Base-by-base conservation (phyloP, 2,329 filamentous ascomycete species). In the Phialophora chinensis region DNA sequence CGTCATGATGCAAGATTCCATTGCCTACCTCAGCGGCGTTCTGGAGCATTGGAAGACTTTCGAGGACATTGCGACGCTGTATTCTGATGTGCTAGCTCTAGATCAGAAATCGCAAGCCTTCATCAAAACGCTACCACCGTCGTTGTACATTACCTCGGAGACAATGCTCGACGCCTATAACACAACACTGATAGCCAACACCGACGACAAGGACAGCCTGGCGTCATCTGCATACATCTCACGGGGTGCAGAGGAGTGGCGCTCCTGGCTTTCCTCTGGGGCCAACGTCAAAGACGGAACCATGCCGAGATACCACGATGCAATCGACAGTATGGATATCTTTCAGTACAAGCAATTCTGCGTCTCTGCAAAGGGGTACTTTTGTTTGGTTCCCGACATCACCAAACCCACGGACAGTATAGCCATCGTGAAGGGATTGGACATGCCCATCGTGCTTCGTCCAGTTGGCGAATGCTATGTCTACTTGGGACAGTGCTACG, bases 361-460 rank as follows among this genome's bases (percentile, higher is more conserved):
- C 23, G 35, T 63, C 23, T 56, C 60, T 3, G 23, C 6, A 17
- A 14, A 11, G 11, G 65, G 65, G 4, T 67, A 67, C 52, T 63
- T 67, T 54, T 59, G 60, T 29, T 49, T 67, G 25, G 61, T 67
- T 12, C 65, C 65, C 17, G 8, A 57, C 20, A 60, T 67, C 23
- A 53, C 38, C 27, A 31, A 58, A n/a, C 4, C 33, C 20, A 47
- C 38, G 12, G 66, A 68, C 29, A 25, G 25, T n/a, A 57, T 68
- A n/a, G 66, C 54, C 27, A 63, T 68, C 25, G 38, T 66, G n/a
- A 65, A 60, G 27, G 66, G 66, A 6, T 25, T 54, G 17, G 62
- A 63, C 17, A 68, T 66, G 63, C 66, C 66, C 25, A 14, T 66
- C 53, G 59, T 66, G 25, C 58, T 68, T 17, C 63, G 63, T 23